These are phyloP conservation scores for Candida tallmaniae DNA, from an alignment of 805 yeast species.

Conservation along the genomic window DNA sequence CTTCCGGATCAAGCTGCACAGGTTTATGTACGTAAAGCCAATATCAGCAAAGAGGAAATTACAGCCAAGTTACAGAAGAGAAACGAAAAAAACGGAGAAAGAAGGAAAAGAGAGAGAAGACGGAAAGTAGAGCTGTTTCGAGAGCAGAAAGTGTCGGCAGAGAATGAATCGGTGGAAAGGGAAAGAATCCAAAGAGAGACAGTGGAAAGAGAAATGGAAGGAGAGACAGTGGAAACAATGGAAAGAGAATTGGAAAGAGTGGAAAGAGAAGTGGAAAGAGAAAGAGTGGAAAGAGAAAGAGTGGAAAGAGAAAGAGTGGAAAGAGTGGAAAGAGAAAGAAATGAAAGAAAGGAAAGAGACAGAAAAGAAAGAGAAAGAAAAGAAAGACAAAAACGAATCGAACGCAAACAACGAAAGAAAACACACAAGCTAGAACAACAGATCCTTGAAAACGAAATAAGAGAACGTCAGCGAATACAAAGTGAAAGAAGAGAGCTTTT, in stretches of 20 bases:
- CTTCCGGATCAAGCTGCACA: no score
- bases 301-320: slow-evolving; percentile 1
- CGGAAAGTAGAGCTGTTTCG: neutral
- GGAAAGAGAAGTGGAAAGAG: slow-evolving; percentile 1
- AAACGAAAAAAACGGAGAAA: slow-evolving; percentile 3
- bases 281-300: neutral
- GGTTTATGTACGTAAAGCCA: no score
- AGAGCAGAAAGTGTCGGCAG: neutral
- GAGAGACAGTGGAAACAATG: neutral
- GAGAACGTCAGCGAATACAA: slow-evolving; percentile 14
- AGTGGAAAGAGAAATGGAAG: slow-evolving; percentile 1
- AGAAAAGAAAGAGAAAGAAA: slow-evolving; percentile 1
- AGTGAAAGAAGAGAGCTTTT: slow-evolving; percentile 2
- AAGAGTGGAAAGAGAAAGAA: slow-evolving; percentile 1
- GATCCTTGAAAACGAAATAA: slow-evolving; percentile 5
- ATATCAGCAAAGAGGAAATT: no score
- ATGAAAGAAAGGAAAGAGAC: slow-evolving; percentile 2
- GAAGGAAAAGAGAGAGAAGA: slow-evolving; percentile 1
- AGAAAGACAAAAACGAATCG: slow-evolving; percentile 1
- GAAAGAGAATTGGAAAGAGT: slow-evolving; percentile 1
- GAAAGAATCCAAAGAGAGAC: neutral
- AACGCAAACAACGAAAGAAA: neutral
- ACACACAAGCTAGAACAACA: slow-evolving; percentile 7
- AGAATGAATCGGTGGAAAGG: neutral
- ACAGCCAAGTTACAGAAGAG: no score